Percentiles rank a stretch among this genome's conserved stretches.
Evolutionary conservation across 2,329 filamentous ascomycete genomes (phyloP).

Genomic region (Chaetomiaceae sp.): DNA sequence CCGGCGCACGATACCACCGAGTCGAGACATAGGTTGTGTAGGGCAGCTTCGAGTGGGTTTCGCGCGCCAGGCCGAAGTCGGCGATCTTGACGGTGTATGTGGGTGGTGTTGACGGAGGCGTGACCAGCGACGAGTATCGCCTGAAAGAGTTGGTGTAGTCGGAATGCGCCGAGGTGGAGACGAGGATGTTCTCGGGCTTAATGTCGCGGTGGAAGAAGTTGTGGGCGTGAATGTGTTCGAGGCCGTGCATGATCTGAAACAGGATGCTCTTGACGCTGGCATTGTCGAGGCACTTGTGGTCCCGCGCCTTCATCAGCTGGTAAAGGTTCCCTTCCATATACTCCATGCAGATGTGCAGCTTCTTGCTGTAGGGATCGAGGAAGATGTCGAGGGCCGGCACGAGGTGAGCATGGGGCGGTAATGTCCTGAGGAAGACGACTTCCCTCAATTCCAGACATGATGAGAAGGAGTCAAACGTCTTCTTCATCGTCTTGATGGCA

Average conservation of each 20-base stretch:
- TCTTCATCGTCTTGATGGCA: conserved; percentile 99
- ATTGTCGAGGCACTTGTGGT: conserved; percentile 88
- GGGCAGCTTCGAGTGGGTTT: conserved; percentile 91
- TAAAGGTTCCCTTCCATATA: conserved; percentile 99
- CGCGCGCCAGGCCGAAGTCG: conserved; percentile 93
- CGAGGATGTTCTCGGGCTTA: conserved; percentile 97
- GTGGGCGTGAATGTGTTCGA: conserved; percentile 96
- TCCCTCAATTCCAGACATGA: conserved; percentile 91
- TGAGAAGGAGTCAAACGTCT: conserved; percentile 88
- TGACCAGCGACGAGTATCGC: conserved; percentile 87
- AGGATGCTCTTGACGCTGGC: conserved; percentile 95
- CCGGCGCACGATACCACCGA: conserved; percentile 93
- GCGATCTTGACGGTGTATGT: conserved; percentile 97
- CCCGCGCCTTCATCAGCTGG: conserved; percentile 96
- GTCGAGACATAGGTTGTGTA: conserved; percentile 99
- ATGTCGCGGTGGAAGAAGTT: conserved; percentile 98
- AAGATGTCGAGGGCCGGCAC: conserved; percentile 99
- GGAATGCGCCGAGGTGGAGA: conserved; percentile 80
- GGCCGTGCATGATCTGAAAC: conserved; percentile 90
- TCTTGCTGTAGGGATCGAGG: conserved; percentile 89
- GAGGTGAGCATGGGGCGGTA: conserved; percentile 82
- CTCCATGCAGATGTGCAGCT: conserved; percentile 97
- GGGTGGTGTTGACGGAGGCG: conserved; percentile 88
- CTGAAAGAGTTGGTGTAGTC: conserved; percentile 82
- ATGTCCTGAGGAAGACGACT: conserved; percentile 88